Conservation (phyloP, 208 protist genomes). For the Trypanosoma platydactyli region DNA sequence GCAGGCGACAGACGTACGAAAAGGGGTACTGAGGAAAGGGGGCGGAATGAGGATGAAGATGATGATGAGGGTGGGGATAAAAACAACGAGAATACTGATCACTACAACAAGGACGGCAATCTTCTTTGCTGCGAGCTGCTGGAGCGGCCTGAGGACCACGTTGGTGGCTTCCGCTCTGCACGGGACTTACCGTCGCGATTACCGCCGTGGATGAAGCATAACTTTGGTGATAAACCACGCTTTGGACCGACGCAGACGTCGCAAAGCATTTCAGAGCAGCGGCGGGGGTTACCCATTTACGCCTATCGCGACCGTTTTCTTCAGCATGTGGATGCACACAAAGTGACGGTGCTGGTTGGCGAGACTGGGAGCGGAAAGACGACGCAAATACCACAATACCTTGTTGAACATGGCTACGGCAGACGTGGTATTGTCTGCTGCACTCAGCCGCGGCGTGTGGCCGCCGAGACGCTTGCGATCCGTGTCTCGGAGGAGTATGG, state of each 20-base stretch:
- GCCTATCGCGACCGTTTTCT: conserved; percentile 91
- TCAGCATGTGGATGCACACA: conserved; percentile 71
- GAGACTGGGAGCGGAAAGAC: conserved; percentile 98
- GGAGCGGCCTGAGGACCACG: conserved; percentile 54
- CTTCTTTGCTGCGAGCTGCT: conserved; percentile 70
- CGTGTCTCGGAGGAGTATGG: conserved; percentile 98
- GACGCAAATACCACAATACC: conserved; percentile 96
- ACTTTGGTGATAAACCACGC: conserved; percentile 60
- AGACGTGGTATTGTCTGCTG: conserved; percentile 84
- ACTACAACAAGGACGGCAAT: conserved; percentile 27
- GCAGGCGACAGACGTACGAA: conserved; percentile 32
- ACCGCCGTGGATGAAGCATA: conserved; percentile 86
- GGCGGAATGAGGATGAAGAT: conserved; percentile 14
- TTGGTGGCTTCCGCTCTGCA: conserved; percentile 45
- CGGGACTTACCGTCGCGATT: conserved; percentile 51
- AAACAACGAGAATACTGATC: conserved; percentile 10
- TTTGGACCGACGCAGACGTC: conserved; percentile 62
- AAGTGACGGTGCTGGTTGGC: conserved; percentile 91
- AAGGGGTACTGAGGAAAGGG: conserved; percentile 5
- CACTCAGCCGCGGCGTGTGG: conserved; percentile 99
- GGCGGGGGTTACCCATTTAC: conserved; percentile 94
- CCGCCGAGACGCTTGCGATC: conserved; percentile 98
- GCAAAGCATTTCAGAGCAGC: conserved; percentile 78
- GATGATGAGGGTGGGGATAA: background rate
- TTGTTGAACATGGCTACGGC: conserved; percentile 90